Evolutionary conservation across 371 early-diverging fungal species (phyloP), one percentile per base, ranked within the genome.

Genomic region (Chytridiales sp.): DNA sequence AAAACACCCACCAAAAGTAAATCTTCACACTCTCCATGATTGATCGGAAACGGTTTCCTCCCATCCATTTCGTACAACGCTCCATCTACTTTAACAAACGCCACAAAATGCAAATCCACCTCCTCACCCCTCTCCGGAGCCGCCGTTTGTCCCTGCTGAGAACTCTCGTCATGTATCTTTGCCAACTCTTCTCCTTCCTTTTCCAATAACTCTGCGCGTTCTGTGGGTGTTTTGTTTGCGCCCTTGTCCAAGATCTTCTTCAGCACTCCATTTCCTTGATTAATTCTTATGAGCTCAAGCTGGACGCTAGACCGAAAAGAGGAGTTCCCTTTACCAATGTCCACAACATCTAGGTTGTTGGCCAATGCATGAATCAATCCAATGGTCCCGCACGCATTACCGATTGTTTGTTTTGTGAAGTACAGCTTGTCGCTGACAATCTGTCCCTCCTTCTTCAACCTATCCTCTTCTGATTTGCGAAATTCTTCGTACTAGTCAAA

Each of bases 41-140:
- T 85, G 57, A 95, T 86, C 11, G 96, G 96, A 22, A 79, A 84
- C 3, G 78, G 73, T 46, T 87, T 88, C 38, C 85, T 76, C 1
- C 95, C 94, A 68, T 97, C 95, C 57, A 95, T 67, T 67, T 97
- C 95, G 60, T 87, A 93, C 15, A 97, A 35, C 19, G 81, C 74
- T 24, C 89, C 85, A 42, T 87, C 88, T 8, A 79, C 76, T 30
- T 81, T 69, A 17, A 92, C 81, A 77, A 94, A 88, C 22, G 88
- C 85, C 6, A 92, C 80, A 68, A 90, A 97, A 69, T 95, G 97
- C 56, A 89, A 74, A 47, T 90, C 76, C 19, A 92, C 82, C 3
- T 86, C 84, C 6, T 80, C 87, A 1, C 90, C 87, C 24, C 80
- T 64, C 27, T 67, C 63, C 0, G 91, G 91, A 0, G 90, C 85